Percentiles rank a stretch among this genome's conserved stretches.
phyloP scores from a whole-genome alignment of 1,284 basidiomycete species.

The Agaricales sp. region DNA sequence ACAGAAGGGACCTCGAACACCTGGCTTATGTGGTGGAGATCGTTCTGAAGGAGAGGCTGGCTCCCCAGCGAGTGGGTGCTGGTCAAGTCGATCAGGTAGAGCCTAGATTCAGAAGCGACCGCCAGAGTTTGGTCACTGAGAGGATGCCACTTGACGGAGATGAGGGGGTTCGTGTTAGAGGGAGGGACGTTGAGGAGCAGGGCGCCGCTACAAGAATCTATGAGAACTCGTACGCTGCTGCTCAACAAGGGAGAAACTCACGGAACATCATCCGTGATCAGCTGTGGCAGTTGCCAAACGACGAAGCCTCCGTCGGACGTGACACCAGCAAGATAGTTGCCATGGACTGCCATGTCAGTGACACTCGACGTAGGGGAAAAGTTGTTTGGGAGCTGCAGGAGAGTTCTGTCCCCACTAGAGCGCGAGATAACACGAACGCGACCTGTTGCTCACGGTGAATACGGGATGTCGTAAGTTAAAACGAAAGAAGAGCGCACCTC shows the following conservation, averaged over 20 bases:
- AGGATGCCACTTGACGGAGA: constrained; percentile 77
- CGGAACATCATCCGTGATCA: constrained; percentile 77
- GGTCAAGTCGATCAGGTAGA: constrained; percentile 63
- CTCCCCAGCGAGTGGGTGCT: constrained; percentile 50
- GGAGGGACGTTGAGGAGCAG: constrained; percentile 63
- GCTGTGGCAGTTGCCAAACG: constrained; percentile 72
- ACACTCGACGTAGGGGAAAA: constrained; percentile 57
- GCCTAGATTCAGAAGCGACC: constrained; percentile 61
- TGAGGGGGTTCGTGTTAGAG: constrained; percentile 30
- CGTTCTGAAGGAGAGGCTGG: constrained; percentile 52
- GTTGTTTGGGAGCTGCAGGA: constrained; percentile 59
- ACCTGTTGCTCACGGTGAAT: constrained; percentile 28
- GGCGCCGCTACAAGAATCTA: constrained; percentile 36
- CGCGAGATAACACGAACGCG: constrained; percentile 79
- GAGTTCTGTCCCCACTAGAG: constrained; percentile 73
- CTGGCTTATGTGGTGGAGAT: constrained; percentile 54
- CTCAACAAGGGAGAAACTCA: constrained; percentile 27
- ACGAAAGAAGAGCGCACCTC: constrained; percentile 31
- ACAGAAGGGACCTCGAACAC: constrained; percentile 61
- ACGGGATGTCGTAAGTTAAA: neutral
- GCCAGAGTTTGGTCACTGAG: constrained; percentile 66
- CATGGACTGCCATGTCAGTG: constrained; percentile 73
- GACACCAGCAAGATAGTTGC: constrained; percentile 72
- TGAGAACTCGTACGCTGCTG: constrained; percentile 11
- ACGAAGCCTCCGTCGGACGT: constrained; percentile 80